phyloP scores from a whole-genome alignment of 108 stramenopile species.

The Schizochytrium sp. region DNA sequence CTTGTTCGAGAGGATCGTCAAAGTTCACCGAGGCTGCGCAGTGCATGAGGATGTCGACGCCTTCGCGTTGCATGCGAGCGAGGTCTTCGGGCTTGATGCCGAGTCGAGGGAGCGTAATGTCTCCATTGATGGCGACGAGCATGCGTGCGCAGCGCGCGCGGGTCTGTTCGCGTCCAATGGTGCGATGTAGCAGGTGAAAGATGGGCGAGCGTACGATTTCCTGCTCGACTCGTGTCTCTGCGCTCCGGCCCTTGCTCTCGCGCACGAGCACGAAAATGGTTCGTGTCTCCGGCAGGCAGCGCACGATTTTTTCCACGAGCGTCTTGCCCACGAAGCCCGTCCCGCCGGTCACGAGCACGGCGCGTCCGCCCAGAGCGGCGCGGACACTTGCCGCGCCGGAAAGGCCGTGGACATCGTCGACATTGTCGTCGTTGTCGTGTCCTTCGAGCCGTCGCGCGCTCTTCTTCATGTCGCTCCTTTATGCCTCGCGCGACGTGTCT shows the following conservation, averaged over 20 bases:
- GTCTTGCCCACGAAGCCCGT: constrained; percentile 5
- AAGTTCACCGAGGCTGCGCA: constrained; percentile 1
- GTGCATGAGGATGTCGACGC: background rate
- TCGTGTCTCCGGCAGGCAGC: background rate
- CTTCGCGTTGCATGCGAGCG: background rate
- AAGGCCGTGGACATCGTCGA: too few species aligned
- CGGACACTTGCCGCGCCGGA: too few species aligned
- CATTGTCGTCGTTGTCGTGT: too few species aligned
- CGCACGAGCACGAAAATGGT: background rate
- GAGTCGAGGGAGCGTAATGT: background rate
- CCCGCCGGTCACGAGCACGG: background rate
- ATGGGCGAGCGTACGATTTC: background rate
- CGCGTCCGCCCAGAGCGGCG: background rate
- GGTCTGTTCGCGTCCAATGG: background rate
- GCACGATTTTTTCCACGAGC: background rate
- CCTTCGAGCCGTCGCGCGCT: too few species aligned
- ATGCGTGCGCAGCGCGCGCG: background rate
- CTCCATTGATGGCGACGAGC: background rate
- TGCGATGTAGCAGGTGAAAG: background rate
- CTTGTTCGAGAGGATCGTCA: constrained; percentile 4
- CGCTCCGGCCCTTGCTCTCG: background rate
- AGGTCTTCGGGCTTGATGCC: background rate
- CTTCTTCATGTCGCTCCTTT: too few species aligned
- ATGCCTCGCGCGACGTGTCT: too few species aligned
- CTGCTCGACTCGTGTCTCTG: background rate